These are phyloP conservation scores for Daldinia loculata DNA, from an alignment of 495 filamentous ascomycete genomes.

Conservation along the genomic window DNA sequence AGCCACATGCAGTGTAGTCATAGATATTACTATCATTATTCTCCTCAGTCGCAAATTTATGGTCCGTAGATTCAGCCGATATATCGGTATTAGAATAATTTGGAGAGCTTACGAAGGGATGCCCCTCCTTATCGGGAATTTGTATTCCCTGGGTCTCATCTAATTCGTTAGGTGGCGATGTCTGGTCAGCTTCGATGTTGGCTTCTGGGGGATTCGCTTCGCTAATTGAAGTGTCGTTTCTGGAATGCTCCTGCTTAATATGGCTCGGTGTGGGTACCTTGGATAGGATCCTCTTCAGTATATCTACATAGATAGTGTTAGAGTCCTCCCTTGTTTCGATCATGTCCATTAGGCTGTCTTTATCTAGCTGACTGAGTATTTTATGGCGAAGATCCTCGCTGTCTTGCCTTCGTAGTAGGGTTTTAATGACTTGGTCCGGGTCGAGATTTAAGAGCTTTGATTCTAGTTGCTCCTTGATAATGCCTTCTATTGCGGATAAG, in stretches of 20 bases:
- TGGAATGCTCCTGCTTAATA: not conserved
- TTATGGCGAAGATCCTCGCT: not conserved
- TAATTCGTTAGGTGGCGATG: not conserved
- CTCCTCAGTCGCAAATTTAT: not conserved
- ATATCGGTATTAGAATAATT: not conserved
- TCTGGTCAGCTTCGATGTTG: not conserved
- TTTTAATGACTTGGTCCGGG: not conserved
- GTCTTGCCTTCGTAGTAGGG: slow-evolving; percentile 7
- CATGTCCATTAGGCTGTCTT: not conserved
- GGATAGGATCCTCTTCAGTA: slow-evolving; percentile 1
- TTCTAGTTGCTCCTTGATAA: not conserved
- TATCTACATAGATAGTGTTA: not conserved
- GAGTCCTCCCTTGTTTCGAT: not conserved
- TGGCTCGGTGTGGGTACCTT: not conserved
- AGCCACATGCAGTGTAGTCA: not conserved
- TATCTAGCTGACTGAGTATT: slow-evolving; percentile 1
- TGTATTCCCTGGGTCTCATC: not conserved
- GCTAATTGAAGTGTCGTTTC: not conserved
- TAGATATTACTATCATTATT: not conserved
- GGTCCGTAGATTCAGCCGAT: not conserved
- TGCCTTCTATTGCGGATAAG: not conserved
- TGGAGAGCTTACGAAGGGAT: not conserved
- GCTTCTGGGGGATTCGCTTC: not conserved
- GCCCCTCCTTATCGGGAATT: not conserved
- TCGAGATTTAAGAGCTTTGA: slow-evolving; percentile 3